phyloP scores from a whole-genome alignment of 2,329 filamentous ascomycete genomes.

The Lasiodiplodia citricola region DNA sequence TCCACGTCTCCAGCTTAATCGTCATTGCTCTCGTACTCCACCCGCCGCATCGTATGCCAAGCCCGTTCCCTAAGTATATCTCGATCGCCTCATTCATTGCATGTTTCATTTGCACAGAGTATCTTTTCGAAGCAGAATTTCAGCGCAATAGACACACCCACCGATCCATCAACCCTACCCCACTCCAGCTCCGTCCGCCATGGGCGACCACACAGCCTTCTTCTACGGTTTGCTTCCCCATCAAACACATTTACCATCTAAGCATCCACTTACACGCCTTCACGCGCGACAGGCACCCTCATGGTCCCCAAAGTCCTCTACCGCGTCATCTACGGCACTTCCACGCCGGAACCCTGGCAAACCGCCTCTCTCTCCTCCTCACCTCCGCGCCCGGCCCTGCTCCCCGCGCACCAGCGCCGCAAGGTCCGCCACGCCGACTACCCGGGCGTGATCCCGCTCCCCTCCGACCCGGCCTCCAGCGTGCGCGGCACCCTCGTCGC shows the following conservation, averaged over 20 bases:
- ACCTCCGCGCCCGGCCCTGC: conserved; percentile 74
- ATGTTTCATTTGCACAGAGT: neutral
- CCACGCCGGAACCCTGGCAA: conserved; percentile 52
- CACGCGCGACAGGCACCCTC: conserved; percentile 54
- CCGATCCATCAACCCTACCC: neutral
- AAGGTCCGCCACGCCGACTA: conserved; percentile 76
- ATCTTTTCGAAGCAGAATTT: neutral
- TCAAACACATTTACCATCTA: neutral
- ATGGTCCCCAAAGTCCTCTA: conserved; percentile 91
- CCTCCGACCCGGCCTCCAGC: conserved; percentile 32
- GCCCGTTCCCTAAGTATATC: neutral
- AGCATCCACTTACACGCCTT: neutral
- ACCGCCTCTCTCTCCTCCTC: conserved; percentile 52
- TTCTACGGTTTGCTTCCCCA: conserved; percentile 60
- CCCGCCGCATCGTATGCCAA: neutral
- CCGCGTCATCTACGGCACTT: conserved; percentile 76
- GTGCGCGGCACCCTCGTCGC: conserved; percentile 78
- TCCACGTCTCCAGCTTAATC: neutral
- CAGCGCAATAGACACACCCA: neutral
- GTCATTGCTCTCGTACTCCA: neutral
- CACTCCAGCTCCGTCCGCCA: neutral
- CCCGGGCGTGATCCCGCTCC: conserved; percentile 68
- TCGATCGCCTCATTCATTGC: neutral
- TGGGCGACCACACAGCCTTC: conserved; percentile 57
- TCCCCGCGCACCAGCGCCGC: conserved; percentile 73